phyloP scores from a whole-genome alignment of 345 rosid genomes.

The Gynandropsis gynandra region DNA sequence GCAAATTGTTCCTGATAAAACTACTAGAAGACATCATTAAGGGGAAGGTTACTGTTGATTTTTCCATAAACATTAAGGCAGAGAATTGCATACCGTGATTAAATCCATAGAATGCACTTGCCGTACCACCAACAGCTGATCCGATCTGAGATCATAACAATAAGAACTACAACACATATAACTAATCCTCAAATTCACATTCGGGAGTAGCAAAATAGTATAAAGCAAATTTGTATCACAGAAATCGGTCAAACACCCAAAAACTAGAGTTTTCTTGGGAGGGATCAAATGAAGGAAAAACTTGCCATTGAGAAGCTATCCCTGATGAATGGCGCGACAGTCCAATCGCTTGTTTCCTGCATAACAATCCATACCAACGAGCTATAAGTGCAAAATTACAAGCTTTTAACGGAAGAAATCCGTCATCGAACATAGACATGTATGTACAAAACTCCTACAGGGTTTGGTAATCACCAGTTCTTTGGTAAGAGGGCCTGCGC shows the following conservation, averaged over 20 bases:
- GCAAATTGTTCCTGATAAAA: too few species aligned
- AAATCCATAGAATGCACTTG: conserved; percentile 70
- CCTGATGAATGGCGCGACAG: conserved; percentile 66
- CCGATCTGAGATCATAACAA: conserved; percentile 50
- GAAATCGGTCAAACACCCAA: neutral
- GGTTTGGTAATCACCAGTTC: conserved; percentile 41
- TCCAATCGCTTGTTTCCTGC: conserved; percentile 89
- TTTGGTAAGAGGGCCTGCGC: conserved; percentile 86
- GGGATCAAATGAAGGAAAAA: neutral
- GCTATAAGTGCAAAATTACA: neutral
- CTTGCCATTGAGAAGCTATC: conserved; percentile 92
- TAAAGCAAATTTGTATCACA: neutral
- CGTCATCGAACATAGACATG: neutral
- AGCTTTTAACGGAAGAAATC: neutral
- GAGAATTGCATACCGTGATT: conserved; percentile 43
- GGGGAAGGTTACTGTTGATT: too few species aligned
- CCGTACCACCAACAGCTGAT: conserved; percentile 80
- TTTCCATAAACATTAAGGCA: too few species aligned
- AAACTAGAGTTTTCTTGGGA: neutral
- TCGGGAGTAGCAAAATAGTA: neutral
- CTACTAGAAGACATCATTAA: too few species aligned
- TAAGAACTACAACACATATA: neutral
- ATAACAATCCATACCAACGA: conserved; percentile 10
- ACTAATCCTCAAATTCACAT: conserved; percentile 6
- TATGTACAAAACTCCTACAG: conserved; percentile 6